Percentiles rank a stretch among this genome's conserved stretches.
phyloP scores from a whole-genome alignment of 768 basidiomycete genomes.

The Mycena floridula region DNA sequence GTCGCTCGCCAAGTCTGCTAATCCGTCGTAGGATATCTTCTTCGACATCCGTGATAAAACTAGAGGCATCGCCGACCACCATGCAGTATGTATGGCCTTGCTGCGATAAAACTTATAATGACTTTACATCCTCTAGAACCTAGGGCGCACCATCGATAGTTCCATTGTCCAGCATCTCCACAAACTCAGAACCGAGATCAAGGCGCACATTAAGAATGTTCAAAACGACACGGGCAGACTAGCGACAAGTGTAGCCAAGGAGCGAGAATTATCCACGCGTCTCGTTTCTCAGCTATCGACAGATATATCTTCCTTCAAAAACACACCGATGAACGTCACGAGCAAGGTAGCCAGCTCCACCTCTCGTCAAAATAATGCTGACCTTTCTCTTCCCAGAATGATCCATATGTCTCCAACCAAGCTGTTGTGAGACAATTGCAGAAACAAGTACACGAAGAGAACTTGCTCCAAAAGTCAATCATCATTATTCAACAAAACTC shows the following conservation, averaged over 20 bases:
- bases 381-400: too few relatives aligned
- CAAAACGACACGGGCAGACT: slow-evolving; percentile 95
- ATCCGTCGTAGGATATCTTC: slow-evolving; percentile 67
- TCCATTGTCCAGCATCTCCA: slow-evolving; percentile 97
- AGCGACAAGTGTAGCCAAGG: slow-evolving; percentile 85
- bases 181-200: slow-evolving; percentile 92
- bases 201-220: slow-evolving; percentile 96
- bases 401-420: slow-evolving; percentile 56
- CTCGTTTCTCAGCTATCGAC: slow-evolving; percentile 84
- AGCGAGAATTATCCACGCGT: slow-evolving; percentile 82
- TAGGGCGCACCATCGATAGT: slow-evolving; percentile 92
- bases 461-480: slow-evolving; percentile 93
- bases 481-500: slow-evolving; percentile 98
- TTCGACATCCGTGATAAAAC: slow-evolving; percentile 93
- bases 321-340: slow-evolving; percentile 84
- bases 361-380: too few relatives aligned
- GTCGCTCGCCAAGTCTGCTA: background rate
- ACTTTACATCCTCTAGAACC: too few relatives aligned
- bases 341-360: slow-evolving; percentile 51
- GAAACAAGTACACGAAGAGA: slow-evolving; percentile 95
- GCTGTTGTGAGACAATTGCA: slow-evolving; percentile 75
- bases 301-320: slow-evolving; percentile 87
- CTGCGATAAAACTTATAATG: too few relatives aligned
- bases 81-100: too few relatives aligned
- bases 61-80: slow-evolving; percentile 88